These are phyloP conservation scores for Bidens hawaiensis DNA, from an alignment of 140 eudicot species.

Conservation along the genomic window DNA sequence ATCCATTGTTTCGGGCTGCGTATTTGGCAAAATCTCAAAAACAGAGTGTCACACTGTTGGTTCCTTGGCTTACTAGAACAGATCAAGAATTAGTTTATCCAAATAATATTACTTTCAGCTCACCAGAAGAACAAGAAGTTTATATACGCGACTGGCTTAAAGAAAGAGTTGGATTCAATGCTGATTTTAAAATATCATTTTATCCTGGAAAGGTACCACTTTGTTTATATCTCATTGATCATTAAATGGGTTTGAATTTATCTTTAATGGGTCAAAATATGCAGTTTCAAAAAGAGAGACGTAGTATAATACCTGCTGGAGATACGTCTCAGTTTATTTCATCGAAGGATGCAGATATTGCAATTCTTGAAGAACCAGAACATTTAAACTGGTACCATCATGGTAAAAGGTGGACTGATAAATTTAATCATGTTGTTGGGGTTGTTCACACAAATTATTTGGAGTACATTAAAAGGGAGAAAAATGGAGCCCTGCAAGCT, in stretches of 20 bases:
- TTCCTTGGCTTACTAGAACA: constrained; percentile 96
- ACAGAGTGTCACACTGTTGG: constrained; percentile 84
- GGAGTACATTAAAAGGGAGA: constrained; percentile 87
- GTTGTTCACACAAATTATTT: constrained; percentile 90
- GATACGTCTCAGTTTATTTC: constrained; percentile 86
- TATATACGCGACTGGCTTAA: constrained; percentile 91
- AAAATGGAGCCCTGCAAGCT: constrained; percentile 91
- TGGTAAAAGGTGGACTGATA: constrained; percentile 98
- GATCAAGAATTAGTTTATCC: constrained; percentile 96
- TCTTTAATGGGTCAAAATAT: neutral
- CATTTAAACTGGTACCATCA: constrained; percentile 98
- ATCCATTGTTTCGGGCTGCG: constrained; percentile 96
- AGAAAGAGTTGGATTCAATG: constrained; percentile 89
- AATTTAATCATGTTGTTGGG: constrained; percentile 96
- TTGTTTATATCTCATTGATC: neutral
- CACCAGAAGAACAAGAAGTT: constrained; percentile 92
- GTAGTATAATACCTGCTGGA: constrained; percentile 98
- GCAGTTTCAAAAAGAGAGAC: constrained; percentile 83
- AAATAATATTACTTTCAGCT: constrained; percentile 67
- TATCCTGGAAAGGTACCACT: constrained; percentile 91
- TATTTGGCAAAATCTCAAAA: constrained; percentile 76
- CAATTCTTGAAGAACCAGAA: constrained; percentile 96
- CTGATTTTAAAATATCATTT: constrained; percentile 91
- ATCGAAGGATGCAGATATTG: constrained; percentile 92
- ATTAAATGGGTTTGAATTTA: neutral